Evolutionary conservation across 345 rosid genomes (phyloP), one percentile per base, ranked within the genome.

Genomic region (Nasturtium officinale): DNA sequence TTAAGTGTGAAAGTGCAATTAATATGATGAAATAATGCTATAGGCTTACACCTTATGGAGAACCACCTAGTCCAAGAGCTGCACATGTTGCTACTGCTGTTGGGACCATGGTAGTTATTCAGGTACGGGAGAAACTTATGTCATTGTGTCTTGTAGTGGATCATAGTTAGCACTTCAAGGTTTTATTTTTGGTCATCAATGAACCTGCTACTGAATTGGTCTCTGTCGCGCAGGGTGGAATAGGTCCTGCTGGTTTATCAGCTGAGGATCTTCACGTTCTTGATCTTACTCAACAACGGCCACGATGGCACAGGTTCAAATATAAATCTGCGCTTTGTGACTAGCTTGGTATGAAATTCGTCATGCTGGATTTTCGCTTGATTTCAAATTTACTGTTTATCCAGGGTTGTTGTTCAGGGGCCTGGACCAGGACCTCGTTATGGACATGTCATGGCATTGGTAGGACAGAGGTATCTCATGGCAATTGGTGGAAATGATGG

Each of bases 401-500:
- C 40, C 65, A 95, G 99, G 81, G 99, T 95, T 75, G 98, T 89
- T 82, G 98, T 92, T 75, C 99, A 91, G 83, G 96, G 98, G 48
- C 99, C 98, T 71, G 99, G 99, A 67, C 99, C 99, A 30, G 99
- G 99, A 77, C 91, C 99, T 11, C 89, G 99, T 57, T 95, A 95
- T 84, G 99, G 99, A 42, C 99, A 95, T 80, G 99, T 90, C 66
- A 95, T 92, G 99, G 99, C 99, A 67, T 62, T 95, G 78, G 99
- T 95, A 65, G 99, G 99, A 65, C 99, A 95, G 75, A 82, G 99
- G 85, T 95, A 91, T 87, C 92, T 95, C 76, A 92, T 95, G 98
- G 97, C 97, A 29, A 95, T 95, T 76, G 98, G 99, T 77, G 99
- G 99, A 60, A 95, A 92, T 87, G 98, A 95, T 74, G 99, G 99